Percentiles rank a stretch among this genome's conserved stretches.
These are phyloP conservation scores for Silene vulgaris DNA, from an alignment of 179 eudicot genomes.

Conservation along the genomic window DNA sequence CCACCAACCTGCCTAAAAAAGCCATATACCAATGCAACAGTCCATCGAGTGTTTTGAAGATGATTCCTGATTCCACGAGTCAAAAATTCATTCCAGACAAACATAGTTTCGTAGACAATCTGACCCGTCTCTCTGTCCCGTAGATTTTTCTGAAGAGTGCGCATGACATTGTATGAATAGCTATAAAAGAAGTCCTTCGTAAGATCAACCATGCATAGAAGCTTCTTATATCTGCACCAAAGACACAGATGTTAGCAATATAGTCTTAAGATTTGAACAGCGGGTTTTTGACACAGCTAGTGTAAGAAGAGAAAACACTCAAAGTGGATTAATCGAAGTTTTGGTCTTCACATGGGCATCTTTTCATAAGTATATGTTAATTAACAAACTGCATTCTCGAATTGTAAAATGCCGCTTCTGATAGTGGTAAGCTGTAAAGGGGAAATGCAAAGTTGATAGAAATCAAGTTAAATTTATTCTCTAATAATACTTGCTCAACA, in stretches of 20 bases:
- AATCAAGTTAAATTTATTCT: not conserved
- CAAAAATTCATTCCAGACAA: conserved; percentile 95
- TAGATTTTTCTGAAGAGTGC: conserved; percentile 74
- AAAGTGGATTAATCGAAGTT: not conserved
- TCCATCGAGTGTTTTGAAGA: conserved; percentile 74
- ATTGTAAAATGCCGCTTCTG: not conserved
- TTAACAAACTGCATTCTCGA: not conserved
- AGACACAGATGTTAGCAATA: conserved; percentile 20
- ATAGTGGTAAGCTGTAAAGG: not conserved
- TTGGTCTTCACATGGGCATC: not conserved
- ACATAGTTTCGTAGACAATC: conserved; percentile 72
- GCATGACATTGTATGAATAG: conserved; percentile 92
- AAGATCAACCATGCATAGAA: conserved; percentile 85
- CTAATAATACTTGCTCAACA: not conserved
- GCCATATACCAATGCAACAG: conserved; percentile 90
- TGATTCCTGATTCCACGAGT: conserved; percentile 71
- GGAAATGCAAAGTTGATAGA: not conserved
- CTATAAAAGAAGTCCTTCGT: conserved; percentile 96
- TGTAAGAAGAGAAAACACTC: conserved; percentile 1
- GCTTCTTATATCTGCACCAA: conserved; percentile 79
- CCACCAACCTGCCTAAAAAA: conserved; percentile 73
- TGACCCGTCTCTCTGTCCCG: conserved; percentile 54
- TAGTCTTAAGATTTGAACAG: not conserved
- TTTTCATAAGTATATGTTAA: not conserved
- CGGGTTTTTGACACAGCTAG: not conserved